Conservation (phyloP, 805 yeast species). For the Pichia cabralensis region DNA sequence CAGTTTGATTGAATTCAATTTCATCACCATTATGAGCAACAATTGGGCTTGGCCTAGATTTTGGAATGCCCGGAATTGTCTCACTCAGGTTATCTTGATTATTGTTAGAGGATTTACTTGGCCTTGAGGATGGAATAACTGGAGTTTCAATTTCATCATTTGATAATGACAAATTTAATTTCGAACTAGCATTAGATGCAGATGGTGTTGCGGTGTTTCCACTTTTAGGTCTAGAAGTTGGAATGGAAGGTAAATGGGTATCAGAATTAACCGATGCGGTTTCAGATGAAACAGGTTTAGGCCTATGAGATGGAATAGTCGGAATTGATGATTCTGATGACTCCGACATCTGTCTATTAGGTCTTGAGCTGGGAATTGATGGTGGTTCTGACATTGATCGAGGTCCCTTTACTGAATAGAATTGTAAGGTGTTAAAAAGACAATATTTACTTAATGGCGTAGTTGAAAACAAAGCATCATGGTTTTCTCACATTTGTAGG, state of each 20-base stretch:
- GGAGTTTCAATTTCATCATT: neutral
- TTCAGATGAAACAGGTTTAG: constrained; percentile 6
- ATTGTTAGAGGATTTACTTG: neutral
- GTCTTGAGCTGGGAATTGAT: neutral
- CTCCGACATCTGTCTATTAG: neutral
- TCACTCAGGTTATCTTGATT: neutral
- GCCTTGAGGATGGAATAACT: constrained; percentile 4
- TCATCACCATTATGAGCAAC: neutral
- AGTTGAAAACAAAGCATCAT: too few species aligned
- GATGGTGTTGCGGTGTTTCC: too few species aligned
- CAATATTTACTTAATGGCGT: too few species aligned
- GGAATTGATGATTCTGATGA: neutral
- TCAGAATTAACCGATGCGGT: constrained; percentile 14
- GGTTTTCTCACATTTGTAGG: too few species aligned
- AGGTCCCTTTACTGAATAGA: too few species aligned
- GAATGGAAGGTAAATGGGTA: neutral
- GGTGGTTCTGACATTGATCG: too few species aligned
- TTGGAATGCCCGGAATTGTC: constrained; percentile 6
- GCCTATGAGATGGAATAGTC: constrained; percentile 5
- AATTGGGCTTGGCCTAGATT: constrained; percentile 7
- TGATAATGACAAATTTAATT: too few species aligned
- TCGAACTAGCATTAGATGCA: too few species aligned
- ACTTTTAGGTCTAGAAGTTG: neutral
- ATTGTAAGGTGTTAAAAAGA: too few species aligned
- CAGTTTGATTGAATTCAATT: too few species aligned